phyloP scores from a whole-genome alignment of 345 rosid species.

The Populus deltoides region DNA sequence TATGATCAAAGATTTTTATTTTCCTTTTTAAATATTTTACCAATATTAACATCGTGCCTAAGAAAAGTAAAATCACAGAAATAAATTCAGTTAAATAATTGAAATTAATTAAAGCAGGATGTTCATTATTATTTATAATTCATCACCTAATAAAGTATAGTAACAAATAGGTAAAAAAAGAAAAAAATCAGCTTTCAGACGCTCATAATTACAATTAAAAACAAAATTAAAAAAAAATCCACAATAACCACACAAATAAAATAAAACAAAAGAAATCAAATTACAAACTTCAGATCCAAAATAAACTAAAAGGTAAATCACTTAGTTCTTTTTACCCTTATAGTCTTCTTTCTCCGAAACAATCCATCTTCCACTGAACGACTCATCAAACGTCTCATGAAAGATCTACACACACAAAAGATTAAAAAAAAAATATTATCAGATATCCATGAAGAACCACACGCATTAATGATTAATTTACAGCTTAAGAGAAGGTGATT shows the following conservation, averaged over 20 bases:
- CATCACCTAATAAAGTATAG: not conserved
- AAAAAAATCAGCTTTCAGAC: not conserved
- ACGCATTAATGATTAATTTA: no score
- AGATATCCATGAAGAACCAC: not conserved
- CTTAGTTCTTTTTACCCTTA: constrained; percentile 39
- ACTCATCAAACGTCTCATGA: constrained; percentile 66
- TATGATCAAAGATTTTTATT: not conserved
- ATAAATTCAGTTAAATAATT: not conserved
- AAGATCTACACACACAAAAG: constrained; percentile 42
- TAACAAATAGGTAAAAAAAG: not conserved
- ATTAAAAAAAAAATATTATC: not conserved
- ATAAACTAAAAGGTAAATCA: not conserved
- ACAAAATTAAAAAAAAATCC: not conserved
- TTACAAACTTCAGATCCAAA: not conserved
- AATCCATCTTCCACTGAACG: constrained; percentile 75
- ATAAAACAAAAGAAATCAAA: not conserved
- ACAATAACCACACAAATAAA: not conserved
- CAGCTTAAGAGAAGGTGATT: not conserved
- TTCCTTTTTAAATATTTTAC: no score
- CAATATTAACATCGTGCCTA: no score
- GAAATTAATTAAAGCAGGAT: not conserved
- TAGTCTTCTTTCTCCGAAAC: constrained; percentile 66
- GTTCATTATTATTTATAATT: not conserved
- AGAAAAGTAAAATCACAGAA: not conserved
- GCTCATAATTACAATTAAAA: not conserved